phyloP scores from a whole-genome alignment of 495 filamentous ascomycete species.

The Neurospora sublineolata region DNA sequence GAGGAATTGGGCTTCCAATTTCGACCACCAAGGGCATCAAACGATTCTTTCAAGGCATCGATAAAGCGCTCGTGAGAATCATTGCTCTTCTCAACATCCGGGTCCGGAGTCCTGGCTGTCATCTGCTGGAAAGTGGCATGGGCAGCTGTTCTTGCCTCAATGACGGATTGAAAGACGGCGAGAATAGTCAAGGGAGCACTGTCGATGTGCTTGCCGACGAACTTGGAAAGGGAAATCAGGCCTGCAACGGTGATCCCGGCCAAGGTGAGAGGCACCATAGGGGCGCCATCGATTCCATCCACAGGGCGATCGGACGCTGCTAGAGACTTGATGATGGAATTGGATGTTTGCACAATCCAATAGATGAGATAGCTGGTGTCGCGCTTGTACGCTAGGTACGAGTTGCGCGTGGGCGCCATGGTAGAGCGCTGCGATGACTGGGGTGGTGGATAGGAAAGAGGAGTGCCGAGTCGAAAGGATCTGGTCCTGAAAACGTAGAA shows the following conservation, averaged over 20 bases:
- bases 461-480: too few species aligned
- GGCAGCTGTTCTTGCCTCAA: conserved; percentile 16
- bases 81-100: conserved; percentile 29
- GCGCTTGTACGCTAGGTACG: conserved; percentile 28
- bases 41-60: conserved; percentile 20
- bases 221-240: conserved; percentile 21
- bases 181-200: conserved; percentile 18
- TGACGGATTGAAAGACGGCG: conserved; percentile 22
- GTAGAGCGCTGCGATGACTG: too few species aligned
- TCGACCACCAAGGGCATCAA: conserved; percentile 10
- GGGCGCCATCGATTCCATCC: neutral
- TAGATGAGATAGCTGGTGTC: conserved; percentile 28
- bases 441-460: too few species aligned
- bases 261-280: neutral
- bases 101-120: conserved; percentile 21
- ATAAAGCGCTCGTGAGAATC: conserved; percentile 33
- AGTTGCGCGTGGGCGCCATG: conserved; percentile 5
- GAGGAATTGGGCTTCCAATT: neutral
- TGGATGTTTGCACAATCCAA: conserved; percentile 30
- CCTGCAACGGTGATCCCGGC: conserved; percentile 17
- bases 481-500: too few species aligned
- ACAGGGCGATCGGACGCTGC: too few species aligned
- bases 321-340: neutral
- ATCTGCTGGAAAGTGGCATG: conserved; percentile 20
- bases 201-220: conserved; percentile 23